These are phyloP conservation scores for Phytopythium oedochilum DNA, from an alignment of 352 stramenopile genomes.

Conservation along the genomic window DNA sequence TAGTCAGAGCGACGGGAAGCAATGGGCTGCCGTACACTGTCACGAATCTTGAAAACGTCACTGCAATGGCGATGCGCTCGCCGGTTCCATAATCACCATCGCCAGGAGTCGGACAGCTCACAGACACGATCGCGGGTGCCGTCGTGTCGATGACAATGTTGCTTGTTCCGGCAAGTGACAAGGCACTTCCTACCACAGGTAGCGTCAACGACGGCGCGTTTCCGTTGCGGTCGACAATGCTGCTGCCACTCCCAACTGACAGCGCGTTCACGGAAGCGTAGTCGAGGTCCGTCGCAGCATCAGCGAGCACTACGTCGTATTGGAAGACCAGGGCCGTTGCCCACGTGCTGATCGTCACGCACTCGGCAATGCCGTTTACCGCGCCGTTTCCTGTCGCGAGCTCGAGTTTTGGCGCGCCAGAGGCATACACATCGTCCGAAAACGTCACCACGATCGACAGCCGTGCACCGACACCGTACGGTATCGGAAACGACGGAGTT, in stretches of 20 bases:
- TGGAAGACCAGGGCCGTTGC: slow-evolving; percentile 52
- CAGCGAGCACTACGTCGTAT: slow-evolving; percentile 57
- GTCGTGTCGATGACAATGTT: slow-evolving; percentile 68
- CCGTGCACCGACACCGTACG: slow-evolving; percentile 61
- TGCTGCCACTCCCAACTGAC: slow-evolving; percentile 31
- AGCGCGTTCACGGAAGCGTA: slow-evolving; percentile 59
- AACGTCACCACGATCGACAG: slow-evolving; percentile 68
- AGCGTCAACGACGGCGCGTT: slow-evolving; percentile 51
- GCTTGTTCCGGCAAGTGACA: slow-evolving; percentile 46
- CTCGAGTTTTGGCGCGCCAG: slow-evolving; percentile 45
- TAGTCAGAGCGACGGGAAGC: slow-evolving; percentile 37
- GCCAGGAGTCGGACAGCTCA: slow-evolving; percentile 42
- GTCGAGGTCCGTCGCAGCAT: slow-evolving; percentile 48
- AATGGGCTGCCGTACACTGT: slow-evolving; percentile 58
- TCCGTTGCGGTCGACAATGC: slow-evolving; percentile 68
- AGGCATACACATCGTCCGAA: slow-evolving; percentile 68
- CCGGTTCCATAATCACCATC: slow-evolving; percentile 67
- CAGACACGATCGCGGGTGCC: slow-evolving; percentile 45
- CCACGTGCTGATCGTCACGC: slow-evolving; percentile 52
- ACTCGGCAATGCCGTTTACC: slow-evolving; percentile 47
- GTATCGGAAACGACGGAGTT: slow-evolving; percentile 33
- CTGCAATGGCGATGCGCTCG: slow-evolving; percentile 50
- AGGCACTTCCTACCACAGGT: slow-evolving; percentile 28
- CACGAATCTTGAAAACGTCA: slow-evolving; percentile 60
- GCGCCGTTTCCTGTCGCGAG: slow-evolving; percentile 37